Conservation (phyloP, 345 rosid species). For the Dipteronia dyeriana region DNA sequence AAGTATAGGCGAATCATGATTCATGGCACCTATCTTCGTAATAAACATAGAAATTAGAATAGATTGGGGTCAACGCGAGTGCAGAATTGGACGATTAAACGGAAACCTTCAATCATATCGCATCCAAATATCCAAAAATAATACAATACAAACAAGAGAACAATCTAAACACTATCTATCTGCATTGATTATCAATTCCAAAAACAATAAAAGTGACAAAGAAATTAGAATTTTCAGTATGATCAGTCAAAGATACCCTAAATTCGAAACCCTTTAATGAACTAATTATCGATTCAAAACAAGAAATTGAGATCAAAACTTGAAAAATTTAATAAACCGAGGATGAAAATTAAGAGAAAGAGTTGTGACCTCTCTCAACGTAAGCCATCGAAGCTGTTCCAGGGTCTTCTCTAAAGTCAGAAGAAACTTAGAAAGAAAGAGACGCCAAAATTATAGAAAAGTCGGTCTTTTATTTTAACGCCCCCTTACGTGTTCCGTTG, state of each 20-base stretch:
- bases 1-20: too few species aligned
- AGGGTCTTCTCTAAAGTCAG: neutral
- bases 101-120: neutral
- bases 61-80: neutral
- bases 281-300: neutral
- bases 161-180: neutral
- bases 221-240: neutral
- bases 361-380: constrained; percentile 27
- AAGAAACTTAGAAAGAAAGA: neutral
- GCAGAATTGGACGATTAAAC: neutral
- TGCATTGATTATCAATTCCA: neutral
- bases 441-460: neutral
- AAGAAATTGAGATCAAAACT: neutral
- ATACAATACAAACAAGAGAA: neutral
- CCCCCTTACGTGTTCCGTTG: neutral
- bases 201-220: neutral
- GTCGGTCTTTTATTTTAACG: neutral
- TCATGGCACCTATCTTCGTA: too few species aligned
- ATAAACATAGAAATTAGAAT: neutral
- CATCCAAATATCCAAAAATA: neutral
- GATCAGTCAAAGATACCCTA: neutral
- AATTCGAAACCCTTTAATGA: neutral
- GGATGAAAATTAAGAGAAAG: neutral
- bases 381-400: constrained; percentile 24
- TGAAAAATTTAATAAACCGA: neutral